phyloP scores from a whole-genome alignment of 805 yeast genomes.

The Candida corydali region DNA sequence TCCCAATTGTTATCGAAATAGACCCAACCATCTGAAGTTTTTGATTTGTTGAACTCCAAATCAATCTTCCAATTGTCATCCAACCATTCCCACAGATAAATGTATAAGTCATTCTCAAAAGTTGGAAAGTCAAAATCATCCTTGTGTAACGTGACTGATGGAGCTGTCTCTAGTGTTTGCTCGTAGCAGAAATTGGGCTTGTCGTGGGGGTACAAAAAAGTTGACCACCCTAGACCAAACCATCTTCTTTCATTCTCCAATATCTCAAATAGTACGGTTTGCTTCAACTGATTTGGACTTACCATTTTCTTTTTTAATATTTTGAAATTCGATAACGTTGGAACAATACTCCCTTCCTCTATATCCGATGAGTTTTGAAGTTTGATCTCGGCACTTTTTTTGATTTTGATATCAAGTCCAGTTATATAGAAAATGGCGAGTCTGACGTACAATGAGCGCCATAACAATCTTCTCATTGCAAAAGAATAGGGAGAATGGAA shows the following conservation, averaged over 20 bases:
- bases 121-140: constrained; percentile 45
- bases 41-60: constrained; percentile 30
- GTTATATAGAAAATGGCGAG: constrained; percentile 35
- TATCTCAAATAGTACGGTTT: constrained; percentile 46
- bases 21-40: constrained; percentile 47
- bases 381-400: constrained; percentile 6
- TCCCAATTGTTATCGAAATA: constrained; percentile 53
- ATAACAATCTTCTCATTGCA: constrained; percentile 41
- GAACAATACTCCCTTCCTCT: constrained; percentile 15
- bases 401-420: constrained; percentile 30
- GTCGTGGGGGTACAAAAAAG: constrained; percentile 48
- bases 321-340: constrained; percentile 31
- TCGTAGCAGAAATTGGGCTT: constrained; percentile 46
- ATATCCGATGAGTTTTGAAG: constrained; percentile 14
- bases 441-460: constrained; percentile 47
- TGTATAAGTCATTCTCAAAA: constrained; percentile 30
- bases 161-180: constrained; percentile 25
- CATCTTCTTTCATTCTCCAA: constrained; percentile 59
- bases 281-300: constrained; percentile 42
- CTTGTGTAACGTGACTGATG: constrained; percentile 20
- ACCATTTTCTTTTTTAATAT: constrained; percentile 33
- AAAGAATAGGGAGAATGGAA: constrained; percentile 48
- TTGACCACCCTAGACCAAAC: constrained; percentile 60
- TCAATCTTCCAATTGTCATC: constrained; percentile 51
- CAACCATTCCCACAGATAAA: constrained; percentile 54